These are phyloP conservation scores for Cladosporium sp. DNA, from an alignment of 2,329 filamentous ascomycete genomes.

Conservation along the genomic window DNA sequence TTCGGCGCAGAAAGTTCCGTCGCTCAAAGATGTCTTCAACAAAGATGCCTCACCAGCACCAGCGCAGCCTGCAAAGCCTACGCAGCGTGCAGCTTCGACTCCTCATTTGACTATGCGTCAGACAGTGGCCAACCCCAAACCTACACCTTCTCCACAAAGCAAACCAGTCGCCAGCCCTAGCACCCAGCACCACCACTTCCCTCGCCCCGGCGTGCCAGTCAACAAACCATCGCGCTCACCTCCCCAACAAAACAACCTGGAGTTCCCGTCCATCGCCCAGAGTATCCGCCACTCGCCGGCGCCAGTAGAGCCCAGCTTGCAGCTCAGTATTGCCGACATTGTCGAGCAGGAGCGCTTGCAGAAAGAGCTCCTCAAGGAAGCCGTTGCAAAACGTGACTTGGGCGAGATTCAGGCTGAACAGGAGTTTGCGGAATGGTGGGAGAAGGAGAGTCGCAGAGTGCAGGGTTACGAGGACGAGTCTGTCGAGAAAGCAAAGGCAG, in stretches of 20 bases:
- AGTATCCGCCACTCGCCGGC: slow-evolving; percentile 55
- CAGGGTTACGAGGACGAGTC: slow-evolving; percentile 27
- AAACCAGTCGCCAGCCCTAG: slow-evolving; percentile 26
- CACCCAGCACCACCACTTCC: slow-evolving; percentile 14
- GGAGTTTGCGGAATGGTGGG: slow-evolving; percentile 96
- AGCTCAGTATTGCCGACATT: slow-evolving; percentile 82
- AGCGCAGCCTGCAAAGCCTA: slow-evolving; percentile 31
- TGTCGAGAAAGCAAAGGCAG: slow-evolving; percentile 19
- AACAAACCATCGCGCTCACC: slow-evolving; percentile 13
- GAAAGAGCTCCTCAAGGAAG: slow-evolving; percentile 78
- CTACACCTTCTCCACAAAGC: slow-evolving; percentile 19
- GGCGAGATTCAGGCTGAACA: slow-evolving; percentile 97
- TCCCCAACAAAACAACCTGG: slow-evolving; percentile 34
- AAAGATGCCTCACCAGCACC: slow-evolving; percentile 35
- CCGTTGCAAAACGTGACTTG: slow-evolving; percentile 81
- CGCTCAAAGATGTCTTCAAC: slow-evolving; percentile 52
- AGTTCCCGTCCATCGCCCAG: slow-evolving; percentile 42
- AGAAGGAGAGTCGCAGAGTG: slow-evolving; percentile 73
- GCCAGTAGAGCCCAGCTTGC: slow-evolving; percentile 63
- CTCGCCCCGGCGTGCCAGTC: slow-evolving; percentile 26
- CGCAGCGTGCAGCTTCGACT: slow-evolving; percentile 37
- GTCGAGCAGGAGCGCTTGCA: slow-evolving; percentile 83
- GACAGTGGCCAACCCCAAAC: slow-evolving; percentile 53
- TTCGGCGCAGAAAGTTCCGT: slow-evolving; percentile 50
- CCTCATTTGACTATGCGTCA: slow-evolving; percentile 62